Conservation (phyloP, 73 alveolate species). For the Paramecium bursaria region DNA sequence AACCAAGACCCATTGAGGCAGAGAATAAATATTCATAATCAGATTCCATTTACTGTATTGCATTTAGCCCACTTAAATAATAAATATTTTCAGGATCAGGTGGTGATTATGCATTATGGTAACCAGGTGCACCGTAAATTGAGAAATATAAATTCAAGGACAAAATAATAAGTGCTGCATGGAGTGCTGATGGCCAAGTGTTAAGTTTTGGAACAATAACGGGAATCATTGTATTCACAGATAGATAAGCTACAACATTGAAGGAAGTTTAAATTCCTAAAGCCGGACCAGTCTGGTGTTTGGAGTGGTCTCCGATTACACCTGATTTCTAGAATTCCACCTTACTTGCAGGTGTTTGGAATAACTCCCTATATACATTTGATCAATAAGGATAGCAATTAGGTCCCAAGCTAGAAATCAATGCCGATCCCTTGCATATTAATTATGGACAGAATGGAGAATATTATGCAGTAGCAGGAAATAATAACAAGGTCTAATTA, state of each 20-base stretch:
- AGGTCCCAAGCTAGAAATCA: slow-evolving; percentile 37
- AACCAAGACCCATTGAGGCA: slow-evolving; percentile 45
- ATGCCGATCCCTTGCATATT: slow-evolving; percentile 61
- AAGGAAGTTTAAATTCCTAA: slow-evolving; percentile 46
- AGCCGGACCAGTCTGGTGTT: slow-evolving; percentile 68
- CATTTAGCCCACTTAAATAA: slow-evolving; percentile 56
- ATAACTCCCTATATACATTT: slow-evolving; percentile 26
- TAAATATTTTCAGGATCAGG: slow-evolving; percentile 59
- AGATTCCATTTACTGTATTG: slow-evolving; percentile 50
- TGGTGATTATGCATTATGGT: slow-evolving; percentile 58
- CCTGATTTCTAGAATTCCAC: slow-evolving; percentile 37
- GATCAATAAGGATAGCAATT: slow-evolving; percentile 59
- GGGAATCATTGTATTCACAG: slow-evolving; percentile 54
- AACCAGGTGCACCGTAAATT: slow-evolving; percentile 48
- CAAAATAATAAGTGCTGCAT: slow-evolving; percentile 59
- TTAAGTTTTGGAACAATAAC: slow-evolving; percentile 64
- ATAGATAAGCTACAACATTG: slow-evolving; percentile 50
- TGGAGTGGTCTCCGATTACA: slow-evolving; percentile 71
- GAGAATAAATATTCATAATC: slow-evolving; percentile 55
- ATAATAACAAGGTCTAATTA: slow-evolving; percentile 49
- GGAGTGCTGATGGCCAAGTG: slow-evolving; percentile 68
- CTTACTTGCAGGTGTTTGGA: slow-evolving; percentile 62
- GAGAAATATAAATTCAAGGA: slow-evolving; percentile 64
- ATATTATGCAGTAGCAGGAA: slow-evolving; percentile 57
- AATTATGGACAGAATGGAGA: slow-evolving; percentile 63